Conservation (phyloP, 2,329 filamentous ascomycete genomes). For the Cladosporium cucumerinum region DNA sequence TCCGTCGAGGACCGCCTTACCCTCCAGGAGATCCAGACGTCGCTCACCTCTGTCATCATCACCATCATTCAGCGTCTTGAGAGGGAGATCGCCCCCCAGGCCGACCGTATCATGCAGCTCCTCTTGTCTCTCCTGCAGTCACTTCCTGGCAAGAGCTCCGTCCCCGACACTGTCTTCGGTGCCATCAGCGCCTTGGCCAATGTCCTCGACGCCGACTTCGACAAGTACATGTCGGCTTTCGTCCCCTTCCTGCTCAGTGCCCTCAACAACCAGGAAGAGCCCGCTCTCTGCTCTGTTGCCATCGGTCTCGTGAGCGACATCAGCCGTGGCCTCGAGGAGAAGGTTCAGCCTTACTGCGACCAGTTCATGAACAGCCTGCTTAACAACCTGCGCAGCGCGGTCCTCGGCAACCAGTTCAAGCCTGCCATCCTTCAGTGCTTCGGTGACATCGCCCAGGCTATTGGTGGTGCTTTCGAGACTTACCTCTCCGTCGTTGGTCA, state of each 20-base stretch:
- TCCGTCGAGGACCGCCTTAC: constrained; percentile 96
- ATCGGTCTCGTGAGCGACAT: constrained; percentile 97
- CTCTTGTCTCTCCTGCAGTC: constrained; percentile 76
- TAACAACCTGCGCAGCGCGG: constrained; percentile 81
- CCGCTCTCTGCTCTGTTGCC: constrained; percentile 90
- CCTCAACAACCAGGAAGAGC: constrained; percentile 91
- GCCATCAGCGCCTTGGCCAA: constrained; percentile 89
- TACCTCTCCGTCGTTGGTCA: constrained; percentile 90
- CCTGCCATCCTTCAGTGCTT: constrained; percentile 97
- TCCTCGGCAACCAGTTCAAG: constrained; percentile 94
- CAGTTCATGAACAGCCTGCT: constrained; percentile 97
- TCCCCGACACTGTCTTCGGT: constrained; percentile 90
- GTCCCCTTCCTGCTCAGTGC: constrained; percentile 89
- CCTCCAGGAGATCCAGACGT: constrained; percentile 96
- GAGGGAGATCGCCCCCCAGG: constrained; percentile 82
- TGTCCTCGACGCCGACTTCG: constrained; percentile 86
- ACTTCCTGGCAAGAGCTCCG: constrained; percentile 80
- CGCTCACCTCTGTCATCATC: constrained; percentile 84
- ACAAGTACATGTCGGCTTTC: constrained; percentile 97
- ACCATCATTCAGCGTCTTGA: constrained; percentile 89
- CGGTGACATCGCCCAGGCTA: constrained; percentile 93
- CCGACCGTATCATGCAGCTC: constrained; percentile 90
- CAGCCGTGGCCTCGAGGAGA: constrained; percentile 82
- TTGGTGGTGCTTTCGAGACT: constrained; percentile 85
- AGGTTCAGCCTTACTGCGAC: constrained; percentile 92